Base-by-base conservation (phyloP, 768 basidiomycete species). In the Glaciozyma martinii region DNA sequence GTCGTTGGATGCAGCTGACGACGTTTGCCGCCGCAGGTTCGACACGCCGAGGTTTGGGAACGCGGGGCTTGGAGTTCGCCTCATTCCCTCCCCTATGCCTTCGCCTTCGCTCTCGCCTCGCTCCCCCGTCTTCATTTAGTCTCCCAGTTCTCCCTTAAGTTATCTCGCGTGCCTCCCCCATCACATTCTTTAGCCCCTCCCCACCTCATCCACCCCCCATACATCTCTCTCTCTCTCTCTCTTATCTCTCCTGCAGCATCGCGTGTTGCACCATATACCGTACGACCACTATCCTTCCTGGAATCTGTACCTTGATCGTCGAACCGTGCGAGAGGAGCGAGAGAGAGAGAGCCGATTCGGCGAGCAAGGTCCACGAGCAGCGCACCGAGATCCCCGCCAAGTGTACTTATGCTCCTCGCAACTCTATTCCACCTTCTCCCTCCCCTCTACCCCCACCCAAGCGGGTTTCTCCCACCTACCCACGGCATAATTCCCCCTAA, bases 401-500 rank as follows among this genome's bases (percentile, higher is more conserved):
- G n/a, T n/a, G n/a, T n/a, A n/a, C n/a, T 10, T 10, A 33, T 33
- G 6, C 15, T 40, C 37, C 37, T 40, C 37, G 37, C 37, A 40
- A 8, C 3, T 40, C 37, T 40, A 40, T 40, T 40, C 49, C 49
- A 15, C 53, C 18, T 54, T 54, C 25, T 10, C 30, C 15, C 30
- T 18, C 53, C 15, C 25, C 8, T 32, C 56, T 10, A 33, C 23
- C 3, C 50, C 60, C 0, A 66, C 50, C 53, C 21, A 19, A 21
- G 2, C 37, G 21, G 71, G 67, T 50, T 47, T 55, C 37, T 50
- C 63, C 74, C 93, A 95, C 74, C 88, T 78, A 44, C 91, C 89
- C 21, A 87, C 74, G 37, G 86, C 71, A 72, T 89, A 85, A 74
- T 95, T 95, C 30, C 83, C 87, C 61, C 93, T 78, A 42, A 97